Conservation (phyloP, 23 red algal genomes). For the Agarophyton chilense region DNA sequence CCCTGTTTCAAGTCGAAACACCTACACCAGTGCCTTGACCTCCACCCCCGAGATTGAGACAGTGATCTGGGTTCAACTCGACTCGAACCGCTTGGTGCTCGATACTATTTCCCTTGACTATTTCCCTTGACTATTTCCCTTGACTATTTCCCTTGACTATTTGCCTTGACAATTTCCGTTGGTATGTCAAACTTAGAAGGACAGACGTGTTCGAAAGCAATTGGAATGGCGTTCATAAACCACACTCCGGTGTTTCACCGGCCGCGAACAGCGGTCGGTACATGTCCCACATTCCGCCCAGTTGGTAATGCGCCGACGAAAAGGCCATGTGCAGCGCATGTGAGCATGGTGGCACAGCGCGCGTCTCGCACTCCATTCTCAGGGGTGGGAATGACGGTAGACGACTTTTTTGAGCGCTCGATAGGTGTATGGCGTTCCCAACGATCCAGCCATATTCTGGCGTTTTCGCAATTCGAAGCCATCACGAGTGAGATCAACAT, state of each 20-base stretch:
- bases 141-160: too few species aligned
- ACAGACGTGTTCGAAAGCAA: neutral
- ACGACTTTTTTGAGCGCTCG: constrained; percentile 72
- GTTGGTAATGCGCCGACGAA: neutral
- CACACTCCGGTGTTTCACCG: neutral
- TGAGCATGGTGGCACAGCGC: constrained; percentile 14
- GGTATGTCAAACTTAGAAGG: too few species aligned
- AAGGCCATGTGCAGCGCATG: neutral
- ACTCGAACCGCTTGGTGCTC: too few species aligned
- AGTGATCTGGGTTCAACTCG: too few species aligned
- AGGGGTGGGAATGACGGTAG: constrained; percentile 64
- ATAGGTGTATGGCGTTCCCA: constrained; percentile 74
- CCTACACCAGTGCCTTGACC: too few species aligned
- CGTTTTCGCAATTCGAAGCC: constrained; percentile 71
- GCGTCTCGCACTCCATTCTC: constrained; percentile 28
- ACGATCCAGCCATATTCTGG: constrained; percentile 77
- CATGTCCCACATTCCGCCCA: neutral
- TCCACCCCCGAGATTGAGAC: too few species aligned
- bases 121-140: too few species aligned
- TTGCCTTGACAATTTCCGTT: too few species aligned
- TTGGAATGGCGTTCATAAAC: neutral
- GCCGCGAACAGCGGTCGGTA: neutral
- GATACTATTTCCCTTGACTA: too few species aligned
- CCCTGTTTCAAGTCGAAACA: too few species aligned
- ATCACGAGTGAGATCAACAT: constrained; percentile 78